Percentiles rank a stretch among this genome's conserved stretches.
These are phyloP conservation scores for Chaetomium tenue DNA, from an alignment of 495 filamentous ascomycete species.

Conservation along the genomic window DNA sequence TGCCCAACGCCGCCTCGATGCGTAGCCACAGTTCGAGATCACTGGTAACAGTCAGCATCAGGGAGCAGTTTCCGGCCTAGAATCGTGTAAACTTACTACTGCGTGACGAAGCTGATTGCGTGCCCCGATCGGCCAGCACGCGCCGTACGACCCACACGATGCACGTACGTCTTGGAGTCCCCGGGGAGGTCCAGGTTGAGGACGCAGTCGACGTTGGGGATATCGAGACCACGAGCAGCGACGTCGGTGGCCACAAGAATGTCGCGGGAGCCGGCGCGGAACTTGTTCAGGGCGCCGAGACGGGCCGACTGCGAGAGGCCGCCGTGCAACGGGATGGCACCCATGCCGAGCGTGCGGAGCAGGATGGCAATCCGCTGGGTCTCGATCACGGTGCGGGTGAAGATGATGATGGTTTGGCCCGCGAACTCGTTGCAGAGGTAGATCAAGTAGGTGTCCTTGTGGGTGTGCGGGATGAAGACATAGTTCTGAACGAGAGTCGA, in stretches of 20 bases:
- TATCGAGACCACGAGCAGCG: slow-evolving; percentile 91
- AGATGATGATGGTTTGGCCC: slow-evolving; percentile 83
- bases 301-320: slow-evolving; percentile 82
- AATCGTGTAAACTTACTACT: slow-evolving; percentile 55
- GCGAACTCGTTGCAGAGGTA: slow-evolving; percentile 80
- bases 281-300: slow-evolving; percentile 82
- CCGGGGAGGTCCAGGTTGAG: slow-evolving; percentile 81
- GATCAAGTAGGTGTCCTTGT: slow-evolving; percentile 89
- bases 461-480: slow-evolving; percentile 79
- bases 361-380: slow-evolving; percentile 80
- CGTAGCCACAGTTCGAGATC: slow-evolving; percentile 83
- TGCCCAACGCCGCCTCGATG: slow-evolving; percentile 79
- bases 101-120: slow-evolving; percentile 77
- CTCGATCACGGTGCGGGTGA: slow-evolving; percentile 90
- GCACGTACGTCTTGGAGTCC: slow-evolving; percentile 90
- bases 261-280: slow-evolving; percentile 68
- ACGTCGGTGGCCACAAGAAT: slow-evolving; percentile 97
- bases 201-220: slow-evolving; percentile 85
- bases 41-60: slow-evolving; percentile 20
- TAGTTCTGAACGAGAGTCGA: slow-evolving; percentile 78
- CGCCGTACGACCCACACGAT: slow-evolving; percentile 90
- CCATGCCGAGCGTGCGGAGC: slow-evolving; percentile 66
- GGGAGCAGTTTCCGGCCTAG: not conserved
- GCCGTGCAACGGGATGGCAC: slow-evolving; percentile 88
- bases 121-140: slow-evolving; percentile 84